A percentile compares a stretch with the other conserved stretches of the same genome.
These are phyloP conservation scores for Gigaspora rosea DNA, from an alignment of 192 early-diverging fungal species.

Conservation along the genomic window DNA sequence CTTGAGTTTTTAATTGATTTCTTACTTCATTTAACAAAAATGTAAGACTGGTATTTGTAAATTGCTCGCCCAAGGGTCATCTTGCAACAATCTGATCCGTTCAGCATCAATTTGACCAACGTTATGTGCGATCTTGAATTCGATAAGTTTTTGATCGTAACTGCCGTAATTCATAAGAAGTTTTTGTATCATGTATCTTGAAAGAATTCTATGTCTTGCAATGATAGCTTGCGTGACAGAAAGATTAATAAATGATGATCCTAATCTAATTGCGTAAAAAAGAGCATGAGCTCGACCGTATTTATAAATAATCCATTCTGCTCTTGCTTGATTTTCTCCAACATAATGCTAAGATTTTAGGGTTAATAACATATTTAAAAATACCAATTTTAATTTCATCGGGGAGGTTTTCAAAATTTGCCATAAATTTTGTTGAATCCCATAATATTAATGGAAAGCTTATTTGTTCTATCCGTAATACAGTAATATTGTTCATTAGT, in stretches of 20 bases:
- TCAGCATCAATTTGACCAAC: background rate
- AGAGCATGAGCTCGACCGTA: conserved; percentile 6
- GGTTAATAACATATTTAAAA: background rate
- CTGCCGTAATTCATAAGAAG: background rate
- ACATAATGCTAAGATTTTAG: background rate
- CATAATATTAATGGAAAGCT: no score
- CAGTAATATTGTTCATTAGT: no score
- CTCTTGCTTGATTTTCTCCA: background rate
- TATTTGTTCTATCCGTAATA: no score
- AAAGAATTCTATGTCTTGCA: background rate
- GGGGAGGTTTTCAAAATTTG: no score
- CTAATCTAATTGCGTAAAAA: conserved; percentile 23
- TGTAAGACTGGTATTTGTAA: background rate
- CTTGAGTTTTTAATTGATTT: background rate
- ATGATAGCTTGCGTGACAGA: background rate
- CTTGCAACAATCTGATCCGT: no score
- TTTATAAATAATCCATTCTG: background rate
- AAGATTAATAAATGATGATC: background rate
- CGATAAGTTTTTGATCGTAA: background rate
- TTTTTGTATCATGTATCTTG: conserved; percentile 1
- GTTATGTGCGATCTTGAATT: background rate
- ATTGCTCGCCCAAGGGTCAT: background rate
- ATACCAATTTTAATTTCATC: background rate
- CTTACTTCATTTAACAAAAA: background rate
- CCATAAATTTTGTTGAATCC: no score